Evolutionary conservation across 108 stramenopile species (phyloP).

Genomic region (Aurantiochytrium sp.): DNA sequence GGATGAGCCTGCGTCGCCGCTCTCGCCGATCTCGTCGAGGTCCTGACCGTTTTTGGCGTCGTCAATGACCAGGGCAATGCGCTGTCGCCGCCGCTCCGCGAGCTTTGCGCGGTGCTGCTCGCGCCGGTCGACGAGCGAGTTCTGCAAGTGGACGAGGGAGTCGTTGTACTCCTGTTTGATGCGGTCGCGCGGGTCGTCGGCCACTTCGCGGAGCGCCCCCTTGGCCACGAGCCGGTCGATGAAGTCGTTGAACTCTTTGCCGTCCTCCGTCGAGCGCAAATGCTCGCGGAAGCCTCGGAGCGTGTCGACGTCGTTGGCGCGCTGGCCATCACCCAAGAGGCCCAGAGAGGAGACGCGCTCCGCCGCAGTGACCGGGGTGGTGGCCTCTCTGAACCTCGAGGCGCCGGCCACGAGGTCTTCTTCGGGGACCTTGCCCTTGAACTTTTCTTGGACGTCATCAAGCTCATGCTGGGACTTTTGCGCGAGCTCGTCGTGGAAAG

Average conservation of each 20-base stretch:
- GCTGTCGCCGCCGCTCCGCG: background rate
- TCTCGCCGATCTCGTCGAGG: background rate
- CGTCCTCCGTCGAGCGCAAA: background rate
- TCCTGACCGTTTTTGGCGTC: background rate
- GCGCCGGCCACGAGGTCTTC: background rate
- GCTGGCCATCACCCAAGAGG: background rate
- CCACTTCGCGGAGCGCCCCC: background rate
- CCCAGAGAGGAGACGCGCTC: background rate
- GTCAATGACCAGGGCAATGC: constrained; percentile 10
- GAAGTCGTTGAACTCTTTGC: background rate
- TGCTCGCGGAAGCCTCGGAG: background rate
- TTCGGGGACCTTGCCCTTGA: background rate
- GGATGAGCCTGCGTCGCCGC: background rate
- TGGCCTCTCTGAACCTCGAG: background rate
- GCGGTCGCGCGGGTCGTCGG: background rate
- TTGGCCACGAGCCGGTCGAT: background rate
- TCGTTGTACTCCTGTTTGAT: background rate
- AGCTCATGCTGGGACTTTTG: background rate
- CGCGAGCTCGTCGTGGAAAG: background rate
- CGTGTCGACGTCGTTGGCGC: background rate
- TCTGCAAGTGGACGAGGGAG: background rate
- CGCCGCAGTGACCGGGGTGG: background rate
- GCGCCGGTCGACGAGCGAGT: background rate
- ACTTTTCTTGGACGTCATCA: background rate
- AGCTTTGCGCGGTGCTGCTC: background rate